A percentile compares a stretch with the other conserved stretches of the same genome.
Conservation (phyloP, 371 early-diverging fungal genomes). For the Saksenaea vasiformis region DNA sequence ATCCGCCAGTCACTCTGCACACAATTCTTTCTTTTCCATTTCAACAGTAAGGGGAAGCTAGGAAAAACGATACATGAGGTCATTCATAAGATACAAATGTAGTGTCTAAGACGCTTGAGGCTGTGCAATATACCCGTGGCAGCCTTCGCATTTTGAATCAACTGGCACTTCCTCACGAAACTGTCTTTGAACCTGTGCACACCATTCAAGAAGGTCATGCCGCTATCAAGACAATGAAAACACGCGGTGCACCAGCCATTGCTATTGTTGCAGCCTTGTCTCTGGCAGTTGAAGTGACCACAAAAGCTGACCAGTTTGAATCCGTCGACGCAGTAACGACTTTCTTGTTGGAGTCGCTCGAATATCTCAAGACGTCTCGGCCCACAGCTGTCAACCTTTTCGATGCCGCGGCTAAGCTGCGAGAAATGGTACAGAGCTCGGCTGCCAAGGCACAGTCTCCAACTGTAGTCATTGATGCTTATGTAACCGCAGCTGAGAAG, state of each 20-base stretch:
- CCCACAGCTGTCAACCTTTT: constrained; percentile 97
- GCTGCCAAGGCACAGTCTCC: constrained; percentile 25
- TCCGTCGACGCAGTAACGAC: constrained; percentile 44
- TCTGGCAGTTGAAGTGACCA: constrained; percentile 81
- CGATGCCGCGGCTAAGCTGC: constrained; percentile 84
- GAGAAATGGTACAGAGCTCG: constrained; percentile 31
- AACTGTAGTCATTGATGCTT: constrained; percentile 53
- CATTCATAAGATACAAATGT: neutral
- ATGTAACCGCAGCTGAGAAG: constrained; percentile 75
- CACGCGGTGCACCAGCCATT: constrained; percentile 95
- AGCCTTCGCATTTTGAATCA: constrained; percentile 85
- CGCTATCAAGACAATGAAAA: constrained; percentile 94
- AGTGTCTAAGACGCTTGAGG: constrained; percentile 62
- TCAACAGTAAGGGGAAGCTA: neutral
- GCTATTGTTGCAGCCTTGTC: constrained; percentile 94
- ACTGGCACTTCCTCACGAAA: constrained; percentile 87
- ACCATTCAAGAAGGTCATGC: constrained; percentile 78
- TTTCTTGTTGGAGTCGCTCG: constrained; percentile 68
- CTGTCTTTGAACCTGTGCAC: constrained; percentile 72
- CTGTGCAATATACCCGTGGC: constrained; percentile 76
- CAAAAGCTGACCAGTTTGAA: constrained; percentile 38
- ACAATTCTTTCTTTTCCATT: neutral
- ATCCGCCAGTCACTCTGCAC: neutral
- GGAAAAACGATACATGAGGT: neutral
- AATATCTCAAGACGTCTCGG: constrained; percentile 85